These are phyloP conservation scores for Avicennia marina DNA, from an alignment of 257 asterid species.

Conservation along the genomic window DNA sequence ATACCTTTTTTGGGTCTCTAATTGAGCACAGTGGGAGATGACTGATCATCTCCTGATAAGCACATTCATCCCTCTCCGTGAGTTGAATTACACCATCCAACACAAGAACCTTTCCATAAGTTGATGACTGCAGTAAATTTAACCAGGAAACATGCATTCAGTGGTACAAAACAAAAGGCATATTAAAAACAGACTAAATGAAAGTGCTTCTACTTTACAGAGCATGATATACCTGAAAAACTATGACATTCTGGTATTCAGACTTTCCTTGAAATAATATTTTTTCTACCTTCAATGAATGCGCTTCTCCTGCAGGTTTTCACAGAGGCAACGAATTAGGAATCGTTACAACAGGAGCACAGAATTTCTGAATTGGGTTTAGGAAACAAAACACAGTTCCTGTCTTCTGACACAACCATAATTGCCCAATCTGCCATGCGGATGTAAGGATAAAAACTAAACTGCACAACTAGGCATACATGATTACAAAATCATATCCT, in stretches of 20 bases:
- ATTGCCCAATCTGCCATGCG: too few relatives aligned
- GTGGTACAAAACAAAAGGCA: background rate
- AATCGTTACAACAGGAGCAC: background rate
- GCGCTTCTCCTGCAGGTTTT: conserved; percentile 88
- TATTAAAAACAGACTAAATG: background rate
- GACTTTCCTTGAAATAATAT: conserved; percentile 80
- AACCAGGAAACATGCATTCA: conserved; percentile 15
- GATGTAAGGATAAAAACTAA: too few relatives aligned
- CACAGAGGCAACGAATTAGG: background rate
- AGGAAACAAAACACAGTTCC: too few relatives aligned
- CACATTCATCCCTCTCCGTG: conserved; percentile 99
- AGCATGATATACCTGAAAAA: conserved; percentile 65
- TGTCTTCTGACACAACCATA: too few relatives aligned
- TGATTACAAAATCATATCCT: too few relatives aligned
- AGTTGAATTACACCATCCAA: conserved; percentile 97
- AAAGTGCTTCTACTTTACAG: background rate
- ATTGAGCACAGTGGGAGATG: conserved; percentile 97
- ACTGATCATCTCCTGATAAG: conserved; percentile 95
- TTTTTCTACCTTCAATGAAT: conserved; percentile 90
- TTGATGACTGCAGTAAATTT: conserved; percentile 60
- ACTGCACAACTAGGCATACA: too few relatives aligned
- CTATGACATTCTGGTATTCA: conserved; percentile 88
- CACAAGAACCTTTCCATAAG: conserved; percentile 94
- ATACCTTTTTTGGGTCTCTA: conserved; percentile 83
- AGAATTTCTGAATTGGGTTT: too few relatives aligned